A percentile compares a stretch with the other conserved stretches of the same genome.
Conservation (phyloP, 306 rosid genomes). For the Hylodesmum podocarpum region DNA sequence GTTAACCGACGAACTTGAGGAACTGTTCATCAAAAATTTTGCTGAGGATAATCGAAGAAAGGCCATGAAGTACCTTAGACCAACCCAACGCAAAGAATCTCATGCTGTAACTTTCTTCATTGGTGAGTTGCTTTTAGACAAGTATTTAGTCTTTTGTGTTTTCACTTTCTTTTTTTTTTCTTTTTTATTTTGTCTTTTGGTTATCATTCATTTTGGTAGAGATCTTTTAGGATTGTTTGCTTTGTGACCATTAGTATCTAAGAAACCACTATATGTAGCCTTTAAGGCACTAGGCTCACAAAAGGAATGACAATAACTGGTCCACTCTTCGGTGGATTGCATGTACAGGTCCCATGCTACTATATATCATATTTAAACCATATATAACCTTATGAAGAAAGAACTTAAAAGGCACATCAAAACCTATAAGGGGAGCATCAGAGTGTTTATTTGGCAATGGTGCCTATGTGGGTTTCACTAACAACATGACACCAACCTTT, state of each 20-base stretch:
- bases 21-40: slow-evolving; percentile 64
- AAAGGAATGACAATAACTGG: slow-evolving; percentile 40
- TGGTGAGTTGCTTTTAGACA: slow-evolving; percentile 57
- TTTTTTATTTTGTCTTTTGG: slow-evolving; percentile 26
- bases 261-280: slow-evolving; percentile 46
- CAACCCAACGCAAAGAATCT: slow-evolving; percentile 74
- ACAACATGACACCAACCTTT: slow-evolving; percentile 27
- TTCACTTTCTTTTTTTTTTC: slow-evolving; percentile 12
- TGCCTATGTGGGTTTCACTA: slow-evolving; percentile 25
- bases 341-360: slow-evolving; percentile 49
- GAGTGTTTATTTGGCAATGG: slow-evolving; percentile 37
- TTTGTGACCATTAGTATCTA: slow-evolving; percentile 48
- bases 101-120: slow-evolving; percentile 87
- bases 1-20: slow-evolving; percentile 84
- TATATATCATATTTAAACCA: slow-evolving; percentile 32
- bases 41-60: slow-evolving; percentile 76
- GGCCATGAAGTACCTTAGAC: slow-evolving; percentile 97
- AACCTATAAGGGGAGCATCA: slow-evolving; percentile 23
- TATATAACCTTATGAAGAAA: slow-evolving; percentile 29
- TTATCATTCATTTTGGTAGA: slow-evolving; percentile 35
- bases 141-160: neutral
- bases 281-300: slow-evolving; percentile 51
- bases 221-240: slow-evolving; percentile 42
- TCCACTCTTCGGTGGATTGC: slow-evolving; percentile 49
- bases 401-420: slow-evolving; percentile 35